Conservation (phyloP, 2,329 filamentous ascomycete genomes). For the Botryosphaeria dothidea region DNA sequence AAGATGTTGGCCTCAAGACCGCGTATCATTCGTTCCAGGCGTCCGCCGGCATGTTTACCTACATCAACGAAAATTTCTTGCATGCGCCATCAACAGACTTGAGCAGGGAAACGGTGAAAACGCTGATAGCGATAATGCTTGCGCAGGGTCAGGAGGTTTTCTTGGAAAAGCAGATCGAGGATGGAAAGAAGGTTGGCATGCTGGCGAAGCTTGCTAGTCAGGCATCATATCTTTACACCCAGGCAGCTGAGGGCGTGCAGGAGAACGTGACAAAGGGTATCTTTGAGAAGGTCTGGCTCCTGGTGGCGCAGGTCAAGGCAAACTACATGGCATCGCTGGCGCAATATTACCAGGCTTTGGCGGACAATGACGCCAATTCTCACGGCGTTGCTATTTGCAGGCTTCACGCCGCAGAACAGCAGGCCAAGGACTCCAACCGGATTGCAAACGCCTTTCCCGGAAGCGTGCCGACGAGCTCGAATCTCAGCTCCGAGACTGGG, state of each 20-base stretch:
- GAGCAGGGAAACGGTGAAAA: conserved; percentile 93
- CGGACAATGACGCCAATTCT: conserved; percentile 84
- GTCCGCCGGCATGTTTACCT: conserved; percentile 98
- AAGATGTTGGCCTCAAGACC: conserved; percentile 91
- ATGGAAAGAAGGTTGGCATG: conserved; percentile 89
- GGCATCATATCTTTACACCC: conserved; percentile 81
- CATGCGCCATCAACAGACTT: conserved; percentile 96
- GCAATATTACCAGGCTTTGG: conserved; percentile 89
- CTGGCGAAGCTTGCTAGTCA: conserved; percentile 93
- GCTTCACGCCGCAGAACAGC: conserved; percentile 75
- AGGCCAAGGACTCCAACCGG: conserved; percentile 76
- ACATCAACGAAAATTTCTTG: conserved; percentile 99
- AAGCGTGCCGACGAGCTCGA: conserved; percentile 76
- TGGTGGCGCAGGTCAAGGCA: conserved; percentile 83
- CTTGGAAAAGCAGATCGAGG: conserved; percentile 89
- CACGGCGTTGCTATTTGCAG: conserved; percentile 84
- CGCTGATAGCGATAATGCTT: conserved; percentile 86
- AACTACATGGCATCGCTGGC: conserved; percentile 81
- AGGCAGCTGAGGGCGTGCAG: conserved; percentile 86
- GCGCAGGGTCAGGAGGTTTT: conserved; percentile 98
- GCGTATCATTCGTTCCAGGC: conserved; percentile 98
- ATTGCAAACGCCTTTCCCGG: conserved; percentile 78
- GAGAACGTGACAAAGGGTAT: conserved; percentile 89
- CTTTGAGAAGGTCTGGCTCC: conserved; percentile 92
- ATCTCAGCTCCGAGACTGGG: conserved; percentile 79